Conservation (phyloP, 805 yeast genomes). For the Zygosaccharomyces bisporus region DNA sequence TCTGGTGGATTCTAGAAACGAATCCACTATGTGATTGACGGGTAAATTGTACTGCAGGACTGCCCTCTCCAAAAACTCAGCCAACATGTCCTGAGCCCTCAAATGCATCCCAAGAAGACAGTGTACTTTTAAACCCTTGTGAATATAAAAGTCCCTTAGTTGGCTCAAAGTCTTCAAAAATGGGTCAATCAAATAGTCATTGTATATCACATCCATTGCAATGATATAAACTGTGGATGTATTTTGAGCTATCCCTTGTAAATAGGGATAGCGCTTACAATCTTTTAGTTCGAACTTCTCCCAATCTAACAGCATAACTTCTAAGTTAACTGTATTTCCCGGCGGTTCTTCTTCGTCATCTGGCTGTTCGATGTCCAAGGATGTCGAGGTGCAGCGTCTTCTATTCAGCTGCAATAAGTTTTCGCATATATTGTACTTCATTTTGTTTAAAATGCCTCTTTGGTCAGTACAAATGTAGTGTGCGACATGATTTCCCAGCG, state of each 20-base stretch:
- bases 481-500: conserved; percentile 30
- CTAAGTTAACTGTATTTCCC: conserved; percentile 16
- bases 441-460: conserved; percentile 28
- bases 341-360: conserved; percentile 2
- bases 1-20: conserved; percentile 20
- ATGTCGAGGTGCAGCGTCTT: conserved; percentile 16
- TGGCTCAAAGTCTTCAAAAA: conserved; percentile 27
- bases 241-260: neutral
- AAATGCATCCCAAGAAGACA: conserved; percentile 34
- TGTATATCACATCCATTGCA: conserved; percentile 38
- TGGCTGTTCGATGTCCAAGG: conserved; percentile 7
- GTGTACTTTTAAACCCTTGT: conserved; percentile 6
- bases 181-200: conserved; percentile 34
- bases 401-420: conserved; percentile 28
- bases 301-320: conserved; percentile 33
- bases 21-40: conserved; percentile 21
- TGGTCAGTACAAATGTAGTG: conserved; percentile 34
- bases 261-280: conserved; percentile 6
- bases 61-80: conserved; percentile 29
- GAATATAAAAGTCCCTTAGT: conserved; percentile 12
- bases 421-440: conserved; percentile 27
- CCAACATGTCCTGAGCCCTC: conserved; percentile 31
- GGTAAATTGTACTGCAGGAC: conserved; percentile 21
- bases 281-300: conserved; percentile 21
- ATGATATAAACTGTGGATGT: conserved; percentile 22